Evolutionary conservation across 2,329 filamentous ascomycete species (phyloP), one percentile per base, ranked within the genome.

Genomic region (Colletotrichum sp.): DNA sequence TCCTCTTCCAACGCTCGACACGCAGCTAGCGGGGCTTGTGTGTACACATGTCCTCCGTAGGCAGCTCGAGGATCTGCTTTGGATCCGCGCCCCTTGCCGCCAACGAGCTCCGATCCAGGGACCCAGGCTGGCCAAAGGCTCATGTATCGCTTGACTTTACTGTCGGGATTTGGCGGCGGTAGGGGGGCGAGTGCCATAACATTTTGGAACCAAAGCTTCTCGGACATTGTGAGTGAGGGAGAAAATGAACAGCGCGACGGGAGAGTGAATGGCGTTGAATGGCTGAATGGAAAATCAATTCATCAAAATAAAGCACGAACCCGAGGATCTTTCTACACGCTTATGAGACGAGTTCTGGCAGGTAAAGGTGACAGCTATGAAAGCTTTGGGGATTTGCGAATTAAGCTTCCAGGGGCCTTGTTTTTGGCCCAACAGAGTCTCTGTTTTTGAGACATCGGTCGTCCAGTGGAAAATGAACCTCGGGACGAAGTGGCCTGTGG

Each of bases 11-110:
- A 78, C 3, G 85, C 85, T 10, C 70, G 74, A 52, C 74, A 74
- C 24, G 74, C 74, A 2, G 84, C 85, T 8, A 86, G 77, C 9
- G 85, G 78, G 16, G 85, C 82, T 72, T 85, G 83, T 5, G 81
- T 81, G 71, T 84, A 87, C 34, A 86, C 85, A 28, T 84, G 82
- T 7, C 84, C 85, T 8, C 85, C 85, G 62, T 82, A 87, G 0
- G 82, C 83, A n/a, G 81, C 81, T 9, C 72, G 44, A 12, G 68
- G 72, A 28, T 72, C 68, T 21, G 64, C 74, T 26, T 76, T 76
- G 34, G 74, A 76, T 4, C 74, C 74, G 3, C 74, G 70, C 9
- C 70, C 24, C 26, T 60, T 57, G 24, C 73, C 73, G 16, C 76
- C 76, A 3, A 76, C 64, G 12, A 77, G 68, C 30, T 77, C 72